Percentiles rank a stretch among this genome's conserved stretches.
These are phyloP conservation scores for Ochetophila trinervis DNA, from an alignment of 306 rosid genomes.

Conservation along the genomic window DNA sequence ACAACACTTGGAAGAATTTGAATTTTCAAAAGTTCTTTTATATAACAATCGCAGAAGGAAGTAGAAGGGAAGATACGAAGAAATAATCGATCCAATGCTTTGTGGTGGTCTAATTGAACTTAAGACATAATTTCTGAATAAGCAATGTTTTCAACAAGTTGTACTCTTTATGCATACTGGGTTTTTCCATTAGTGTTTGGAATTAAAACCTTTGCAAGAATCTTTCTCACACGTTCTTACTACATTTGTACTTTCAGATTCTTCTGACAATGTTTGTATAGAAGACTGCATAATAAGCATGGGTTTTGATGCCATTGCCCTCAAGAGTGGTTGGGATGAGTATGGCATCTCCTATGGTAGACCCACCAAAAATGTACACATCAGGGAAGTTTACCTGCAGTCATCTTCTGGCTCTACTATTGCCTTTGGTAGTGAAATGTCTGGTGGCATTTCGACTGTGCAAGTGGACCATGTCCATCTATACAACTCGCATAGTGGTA, in stretches of 20 bases:
- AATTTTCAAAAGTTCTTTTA: not conserved
- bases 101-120: not conserved
- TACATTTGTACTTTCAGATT: conserved; percentile 55
- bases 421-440: conserved; percentile 96
- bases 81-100: not conserved
- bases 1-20: not conserved
- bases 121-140: not conserved
- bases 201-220: not conserved
- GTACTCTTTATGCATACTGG: not conserved
- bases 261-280: conserved; percentile 81
- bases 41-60: not conserved
- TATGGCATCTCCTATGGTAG: conserved; percentile 86
- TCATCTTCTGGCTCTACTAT: conserved; percentile 67
- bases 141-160: not conserved
- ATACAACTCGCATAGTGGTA: conserved; percentile 62
- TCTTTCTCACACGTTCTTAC: not conserved
- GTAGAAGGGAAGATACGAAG: not conserved
- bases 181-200: conserved; percentile 2
- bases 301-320: conserved; percentile 85
- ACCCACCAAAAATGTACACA: conserved; percentile 78
- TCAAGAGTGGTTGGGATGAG: conserved; percentile 98
- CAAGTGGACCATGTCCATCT: conserved; percentile 65
- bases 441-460: conserved; percentile 86
- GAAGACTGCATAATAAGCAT: conserved; percentile 70
- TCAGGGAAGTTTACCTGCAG: conserved; percentile 63